Evolutionary conservation across 192 early-diverging fungal species (phyloP).

Genomic region (Paraglomus occultum): DNA sequence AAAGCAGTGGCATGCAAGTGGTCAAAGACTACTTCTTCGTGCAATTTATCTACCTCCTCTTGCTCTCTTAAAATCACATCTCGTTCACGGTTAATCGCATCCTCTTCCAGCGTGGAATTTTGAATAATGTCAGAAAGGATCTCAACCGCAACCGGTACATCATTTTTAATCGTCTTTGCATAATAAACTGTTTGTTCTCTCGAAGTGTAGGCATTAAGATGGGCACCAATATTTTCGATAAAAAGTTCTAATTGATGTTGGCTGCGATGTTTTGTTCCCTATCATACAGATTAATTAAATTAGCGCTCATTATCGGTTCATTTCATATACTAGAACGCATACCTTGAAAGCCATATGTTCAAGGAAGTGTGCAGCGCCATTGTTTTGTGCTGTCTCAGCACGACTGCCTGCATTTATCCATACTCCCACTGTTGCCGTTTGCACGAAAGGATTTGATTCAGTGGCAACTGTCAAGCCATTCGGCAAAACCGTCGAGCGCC

Average conservation of each 20-base stretch:
- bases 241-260: constrained; percentile 91
- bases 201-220: constrained; percentile 98
- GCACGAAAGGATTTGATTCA: constrained; percentile 72
- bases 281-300: background rate
- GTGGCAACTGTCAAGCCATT: constrained; percentile 86
- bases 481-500: constrained; percentile 66
- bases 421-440: constrained; percentile 87
- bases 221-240: constrained; percentile 98
- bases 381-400: constrained; percentile 79
- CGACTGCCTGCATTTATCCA: constrained; percentile 90
- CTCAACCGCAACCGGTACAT: constrained; percentile 87
- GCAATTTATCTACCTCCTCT: constrained; percentile 88
- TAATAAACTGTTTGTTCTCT: constrained; percentile 99
- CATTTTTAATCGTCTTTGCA: constrained; percentile 88
- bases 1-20: constrained; percentile 96
- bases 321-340: background rate
- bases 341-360: constrained; percentile 99
- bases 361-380: constrained; percentile 96
- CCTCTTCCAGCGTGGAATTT: constrained; percentile 76
- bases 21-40: constrained; percentile 99
- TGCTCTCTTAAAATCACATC: constrained; percentile 96
- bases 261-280: constrained; percentile 84
- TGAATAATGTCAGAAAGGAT: constrained; percentile 95
- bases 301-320: background rate
- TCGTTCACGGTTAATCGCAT: constrained; percentile 94